phyloP scores from a whole-genome alignment of 176 grass and related monocot species.

The Tillandsia leiboldiana region DNA sequence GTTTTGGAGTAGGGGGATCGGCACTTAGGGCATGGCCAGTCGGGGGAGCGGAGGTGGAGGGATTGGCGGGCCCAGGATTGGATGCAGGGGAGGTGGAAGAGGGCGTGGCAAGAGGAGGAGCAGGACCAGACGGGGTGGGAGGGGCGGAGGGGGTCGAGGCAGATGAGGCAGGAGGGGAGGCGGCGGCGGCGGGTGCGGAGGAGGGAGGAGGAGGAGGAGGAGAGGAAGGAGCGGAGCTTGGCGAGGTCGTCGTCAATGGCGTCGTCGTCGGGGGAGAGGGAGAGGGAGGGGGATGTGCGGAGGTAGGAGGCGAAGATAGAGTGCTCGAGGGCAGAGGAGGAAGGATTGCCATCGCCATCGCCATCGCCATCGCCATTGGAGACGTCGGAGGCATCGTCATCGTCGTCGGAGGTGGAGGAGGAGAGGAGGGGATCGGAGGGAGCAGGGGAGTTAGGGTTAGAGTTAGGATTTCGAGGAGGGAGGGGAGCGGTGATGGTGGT shows the following conservation, averaged over 20 bases:
- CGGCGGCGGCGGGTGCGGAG: slow-evolving; percentile 28
- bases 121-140: slow-evolving; percentile 76
- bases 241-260: slow-evolving; percentile 41
- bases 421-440: not conserved
- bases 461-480: not conserved
- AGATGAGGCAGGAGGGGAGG: slow-evolving; percentile 66
- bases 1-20: slow-evolving; percentile 61
- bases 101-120: slow-evolving; percentile 58
- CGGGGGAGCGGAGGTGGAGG: slow-evolving; percentile 32
- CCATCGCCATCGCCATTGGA: slow-evolving; percentile 25
- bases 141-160: slow-evolving; percentile 65
- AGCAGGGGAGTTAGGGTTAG: not conserved
- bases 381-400: slow-evolving; percentile 23
- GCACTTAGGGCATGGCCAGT: slow-evolving; percentile 95
- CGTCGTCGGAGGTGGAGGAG: slow-evolving; percentile 33
- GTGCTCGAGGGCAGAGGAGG: slow-evolving; percentile 28
- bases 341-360: slow-evolving; percentile 9
- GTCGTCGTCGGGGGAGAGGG: slow-evolving; percentile 5
- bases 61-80: slow-evolving; percentile 85
- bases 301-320: slow-evolving; percentile 46
- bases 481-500: not conserved
- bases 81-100: slow-evolving; percentile 89
- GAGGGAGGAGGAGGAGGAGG: slow-evolving; percentile 62
- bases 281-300: slow-evolving; percentile 27
- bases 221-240: slow-evolving; percentile 77